Percentiles rank a stretch among this genome's conserved stretches.
Conservation (phyloP, 2,329 filamentous ascomycete genomes). For the Aschersonia sp. region DNA sequence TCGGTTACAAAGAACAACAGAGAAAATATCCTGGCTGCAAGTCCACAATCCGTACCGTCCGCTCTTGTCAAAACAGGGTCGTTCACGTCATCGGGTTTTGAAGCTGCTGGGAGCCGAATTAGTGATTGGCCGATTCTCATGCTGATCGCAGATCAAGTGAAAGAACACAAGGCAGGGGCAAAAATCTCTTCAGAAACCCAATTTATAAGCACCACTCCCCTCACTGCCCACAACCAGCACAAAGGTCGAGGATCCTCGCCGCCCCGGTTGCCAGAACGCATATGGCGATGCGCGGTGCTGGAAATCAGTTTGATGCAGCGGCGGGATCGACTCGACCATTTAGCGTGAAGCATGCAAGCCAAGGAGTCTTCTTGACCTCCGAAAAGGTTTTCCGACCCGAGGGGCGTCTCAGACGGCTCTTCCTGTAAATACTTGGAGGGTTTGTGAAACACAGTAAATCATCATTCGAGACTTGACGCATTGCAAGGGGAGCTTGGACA, state of each 20-base stretch:
- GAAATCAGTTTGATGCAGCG: slow-evolving; percentile 3
- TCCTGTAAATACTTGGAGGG: slow-evolving; percentile 24
- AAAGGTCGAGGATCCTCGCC: slow-evolving; percentile 7
- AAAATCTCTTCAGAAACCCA: slow-evolving; percentile 24
- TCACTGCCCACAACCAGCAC: slow-evolving; percentile 17
- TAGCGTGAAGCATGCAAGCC: slow-evolving; percentile 5
- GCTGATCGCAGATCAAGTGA: not conserved
- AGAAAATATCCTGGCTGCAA: too few relatives aligned
- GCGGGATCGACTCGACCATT: slow-evolving; percentile 6
- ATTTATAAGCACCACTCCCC: slow-evolving; percentile 29
- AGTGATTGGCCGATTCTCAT: not conserved
- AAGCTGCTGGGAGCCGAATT: too few relatives aligned
- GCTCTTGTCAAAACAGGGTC: too few relatives aligned
- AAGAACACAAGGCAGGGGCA: not conserved
- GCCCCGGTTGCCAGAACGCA: slow-evolving; percentile 10
- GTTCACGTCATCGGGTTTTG: too few relatives aligned
- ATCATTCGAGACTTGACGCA: slow-evolving; percentile 10
- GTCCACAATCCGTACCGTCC: too few relatives aligned
- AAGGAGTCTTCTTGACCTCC: slow-evolving; percentile 5
- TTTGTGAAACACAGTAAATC: slow-evolving; percentile 23
- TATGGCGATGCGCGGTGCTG: slow-evolving; percentile 17
- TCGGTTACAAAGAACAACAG: too few relatives aligned
- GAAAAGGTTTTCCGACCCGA: slow-evolving; percentile 7
- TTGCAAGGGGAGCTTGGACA: not conserved
- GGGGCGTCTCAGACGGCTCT: slow-evolving; percentile 30